These are phyloP conservation scores for Biscutella auriculata DNA, from an alignment of 441 rosid species.

Conservation along the genomic window DNA sequence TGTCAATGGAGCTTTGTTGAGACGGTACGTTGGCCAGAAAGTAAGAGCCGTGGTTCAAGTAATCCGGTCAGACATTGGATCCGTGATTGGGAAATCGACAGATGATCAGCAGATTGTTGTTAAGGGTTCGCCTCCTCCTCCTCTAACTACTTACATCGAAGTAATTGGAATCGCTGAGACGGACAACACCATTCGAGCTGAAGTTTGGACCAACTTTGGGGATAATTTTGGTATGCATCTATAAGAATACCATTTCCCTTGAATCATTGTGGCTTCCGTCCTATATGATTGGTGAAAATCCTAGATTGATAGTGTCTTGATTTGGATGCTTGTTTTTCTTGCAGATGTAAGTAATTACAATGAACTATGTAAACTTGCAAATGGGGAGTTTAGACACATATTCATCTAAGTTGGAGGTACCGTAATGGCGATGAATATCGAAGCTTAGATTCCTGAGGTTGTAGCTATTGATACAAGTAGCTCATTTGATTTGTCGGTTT, in stretches of 20 bases:
- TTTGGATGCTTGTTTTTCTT: not conserved
- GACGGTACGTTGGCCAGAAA: conserved; percentile 48
- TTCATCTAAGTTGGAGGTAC: conserved; percentile 58
- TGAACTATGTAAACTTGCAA: conserved; percentile 83
- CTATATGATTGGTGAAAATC: too few species aligned
- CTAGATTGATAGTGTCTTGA: too few species aligned
- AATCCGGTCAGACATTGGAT: conserved; percentile 35
- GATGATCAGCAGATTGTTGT: conserved; percentile 55
- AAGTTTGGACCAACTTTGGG: conserved; percentile 68
- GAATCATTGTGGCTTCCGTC: too few species aligned
- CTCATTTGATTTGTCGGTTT: too few species aligned
- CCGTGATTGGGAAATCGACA: conserved; percentile 55
- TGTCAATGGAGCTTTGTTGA: conserved; percentile 54
- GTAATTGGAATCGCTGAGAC: conserved; percentile 79
- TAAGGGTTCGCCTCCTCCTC: conserved; percentile 45
- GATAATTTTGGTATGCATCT: conserved; percentile 61
- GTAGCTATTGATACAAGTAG: too few species aligned
- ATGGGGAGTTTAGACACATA: conserved; percentile 62
- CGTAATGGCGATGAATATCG: too few species aligned
- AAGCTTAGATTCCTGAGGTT: too few species aligned
- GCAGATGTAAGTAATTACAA: conserved; percentile 56
- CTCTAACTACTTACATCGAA: conserved; percentile 57
- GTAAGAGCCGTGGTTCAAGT: conserved; percentile 74
- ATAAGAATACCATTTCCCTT: too few species aligned
- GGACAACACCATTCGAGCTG: conserved; percentile 56